Percentiles rank a stretch among this genome's conserved stretches.
Evolutionary conservation across 805 yeast genomes (phyloP).

Genomic region (Metschnikowia proteae): DNA sequence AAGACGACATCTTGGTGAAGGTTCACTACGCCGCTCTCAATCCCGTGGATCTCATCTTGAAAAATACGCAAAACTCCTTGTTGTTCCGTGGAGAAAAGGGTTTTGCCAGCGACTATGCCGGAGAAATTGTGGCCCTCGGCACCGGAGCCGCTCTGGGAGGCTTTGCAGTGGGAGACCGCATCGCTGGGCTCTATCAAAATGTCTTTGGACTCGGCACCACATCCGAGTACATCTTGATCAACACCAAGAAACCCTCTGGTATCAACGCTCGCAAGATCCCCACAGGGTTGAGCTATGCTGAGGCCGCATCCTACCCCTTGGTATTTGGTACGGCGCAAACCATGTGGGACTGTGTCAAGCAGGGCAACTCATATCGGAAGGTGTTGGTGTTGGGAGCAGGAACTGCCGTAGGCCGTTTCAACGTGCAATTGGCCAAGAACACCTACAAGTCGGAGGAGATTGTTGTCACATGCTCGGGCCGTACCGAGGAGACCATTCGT

Average conservation of each 20-base stretch:
- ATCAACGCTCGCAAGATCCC: slow-evolving; percentile 45
- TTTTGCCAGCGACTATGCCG: slow-evolving; percentile 33
- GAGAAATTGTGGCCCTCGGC: slow-evolving; percentile 32
- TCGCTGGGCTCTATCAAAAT: slow-evolving; percentile 24
- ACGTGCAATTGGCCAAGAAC: slow-evolving; percentile 54
- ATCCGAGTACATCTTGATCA: slow-evolving; percentile 44
- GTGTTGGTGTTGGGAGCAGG: slow-evolving; percentile 72
- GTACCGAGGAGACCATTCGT: slow-evolving; percentile 42
- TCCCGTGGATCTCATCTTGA: slow-evolving; percentile 29
- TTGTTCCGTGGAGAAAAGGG: slow-evolving; percentile 19
- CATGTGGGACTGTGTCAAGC: slow-evolving; percentile 26
- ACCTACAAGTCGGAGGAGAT: slow-evolving; percentile 43
- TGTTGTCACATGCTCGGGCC: slow-evolving; percentile 53
- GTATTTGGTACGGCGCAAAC: slow-evolving; percentile 61
- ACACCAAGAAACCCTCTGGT: slow-evolving; percentile 27
- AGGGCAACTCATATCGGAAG: slow-evolving; percentile 41
- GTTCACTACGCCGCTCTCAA: slow-evolving; percentile 32
- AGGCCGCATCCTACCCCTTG: slow-evolving; percentile 66
- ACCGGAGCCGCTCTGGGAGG: slow-evolving; percentile 19
- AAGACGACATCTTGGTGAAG: slow-evolving; percentile 26
- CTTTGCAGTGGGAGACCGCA: slow-evolving; percentile 27
- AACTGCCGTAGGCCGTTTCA: slow-evolving; percentile 60
- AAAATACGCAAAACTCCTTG: slow-evolving; percentile 15
- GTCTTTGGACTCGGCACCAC: slow-evolving; percentile 37
- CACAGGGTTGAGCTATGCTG: slow-evolving; percentile 40